These are phyloP conservation scores for Tulasnella sp. DNA, from an alignment of 768 basidiomycete species.

Conservation along the genomic window DNA sequence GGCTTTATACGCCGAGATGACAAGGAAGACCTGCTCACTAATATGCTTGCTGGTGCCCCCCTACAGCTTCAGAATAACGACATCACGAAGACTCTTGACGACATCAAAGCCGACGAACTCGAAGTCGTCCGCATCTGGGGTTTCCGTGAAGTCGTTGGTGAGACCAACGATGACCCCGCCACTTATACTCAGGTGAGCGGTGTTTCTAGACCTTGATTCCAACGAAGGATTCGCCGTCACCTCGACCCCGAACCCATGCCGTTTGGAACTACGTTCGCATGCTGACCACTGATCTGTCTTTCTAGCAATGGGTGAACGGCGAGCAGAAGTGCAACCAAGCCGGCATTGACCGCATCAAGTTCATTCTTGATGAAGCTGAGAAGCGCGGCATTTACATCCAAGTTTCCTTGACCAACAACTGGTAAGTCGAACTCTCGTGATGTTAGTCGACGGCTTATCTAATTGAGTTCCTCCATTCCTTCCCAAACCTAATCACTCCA, in stretches of 20 bases:
- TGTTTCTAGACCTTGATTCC: too few relatives aligned
- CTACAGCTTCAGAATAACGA: conserved; percentile 24
- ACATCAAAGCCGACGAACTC: conserved; percentile 7
- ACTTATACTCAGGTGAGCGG: conserved; percentile 22
- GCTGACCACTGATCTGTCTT: too few relatives aligned
- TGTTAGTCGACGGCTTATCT: background rate
- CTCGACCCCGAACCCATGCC: background rate
- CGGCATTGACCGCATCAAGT: conserved; percentile 26
- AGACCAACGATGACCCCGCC: background rate
- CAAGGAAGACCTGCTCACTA: background rate
- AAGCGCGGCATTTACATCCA: conserved; percentile 20
- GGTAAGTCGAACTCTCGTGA: background rate
- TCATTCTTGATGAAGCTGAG: conserved; percentile 23
- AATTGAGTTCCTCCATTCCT: background rate
- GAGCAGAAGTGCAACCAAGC: conserved; percentile 26
- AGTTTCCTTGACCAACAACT: conserved; percentile 30
- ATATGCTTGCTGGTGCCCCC: background rate
- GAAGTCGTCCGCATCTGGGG: conserved; percentile 27
- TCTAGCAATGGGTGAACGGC: conserved; percentile 23
- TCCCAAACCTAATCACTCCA: background rate
- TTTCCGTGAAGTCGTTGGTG: conserved; percentile 26
- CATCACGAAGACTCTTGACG: conserved; percentile 27
- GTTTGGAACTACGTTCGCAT: too few relatives aligned
- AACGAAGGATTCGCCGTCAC: background rate
- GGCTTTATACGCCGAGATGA: too few relatives aligned